phyloP scores from a whole-genome alignment of 2,329 filamentous ascomycete genomes.

The Nigrospora sphaerica region DNA sequence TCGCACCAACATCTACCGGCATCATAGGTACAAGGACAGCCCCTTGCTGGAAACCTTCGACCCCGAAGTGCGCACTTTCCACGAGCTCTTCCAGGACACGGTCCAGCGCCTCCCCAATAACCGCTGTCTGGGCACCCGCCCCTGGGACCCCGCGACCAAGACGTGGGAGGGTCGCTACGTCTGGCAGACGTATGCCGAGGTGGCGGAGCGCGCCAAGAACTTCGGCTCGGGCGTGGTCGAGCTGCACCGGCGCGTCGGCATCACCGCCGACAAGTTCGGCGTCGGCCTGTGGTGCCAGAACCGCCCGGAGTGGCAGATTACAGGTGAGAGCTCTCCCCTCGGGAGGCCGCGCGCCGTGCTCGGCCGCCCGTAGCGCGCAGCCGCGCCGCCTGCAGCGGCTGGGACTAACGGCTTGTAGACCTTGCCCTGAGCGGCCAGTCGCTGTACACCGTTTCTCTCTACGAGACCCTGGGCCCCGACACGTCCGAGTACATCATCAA shows the following conservation, averaged over 20 bases:
- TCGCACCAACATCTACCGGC: conserved; percentile 71
- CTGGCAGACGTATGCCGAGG: conserved; percentile 77
- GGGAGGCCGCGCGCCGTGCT: no score
- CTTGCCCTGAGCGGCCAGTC: conserved; percentile 81
- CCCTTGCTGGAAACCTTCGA: conserved; percentile 66
- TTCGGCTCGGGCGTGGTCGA: conserved; percentile 81
- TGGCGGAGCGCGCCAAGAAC: conserved; percentile 73
- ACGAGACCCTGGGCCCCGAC: conserved; percentile 90
- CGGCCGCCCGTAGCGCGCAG: no score
- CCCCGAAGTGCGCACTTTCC: conserved; percentile 61
- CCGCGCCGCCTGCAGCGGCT: no score
- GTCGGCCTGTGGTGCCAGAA: conserved; percentile 85
- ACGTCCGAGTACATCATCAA: conserved; percentile 94
- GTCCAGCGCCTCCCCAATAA: conserved; percentile 56
- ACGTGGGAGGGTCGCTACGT: conserved; percentile 67
- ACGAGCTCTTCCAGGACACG: conserved; percentile 73
- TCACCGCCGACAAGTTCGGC: conserved; percentile 61
- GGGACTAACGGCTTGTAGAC: conserved; percentile 42
- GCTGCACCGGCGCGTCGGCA: conserved; percentile 66
- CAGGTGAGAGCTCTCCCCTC: conserved; percentile 38
- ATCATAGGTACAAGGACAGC: conserved; percentile 70
- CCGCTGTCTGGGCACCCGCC: conserved; percentile 71
- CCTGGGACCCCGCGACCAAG: conserved; percentile 70
- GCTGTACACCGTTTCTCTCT: conserved; percentile 85
- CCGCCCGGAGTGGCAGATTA: conserved; percentile 82